These are phyloP conservation scores for Quercus glauca DNA, from an alignment of 306 rosid genomes.

Conservation along the genomic window DNA sequence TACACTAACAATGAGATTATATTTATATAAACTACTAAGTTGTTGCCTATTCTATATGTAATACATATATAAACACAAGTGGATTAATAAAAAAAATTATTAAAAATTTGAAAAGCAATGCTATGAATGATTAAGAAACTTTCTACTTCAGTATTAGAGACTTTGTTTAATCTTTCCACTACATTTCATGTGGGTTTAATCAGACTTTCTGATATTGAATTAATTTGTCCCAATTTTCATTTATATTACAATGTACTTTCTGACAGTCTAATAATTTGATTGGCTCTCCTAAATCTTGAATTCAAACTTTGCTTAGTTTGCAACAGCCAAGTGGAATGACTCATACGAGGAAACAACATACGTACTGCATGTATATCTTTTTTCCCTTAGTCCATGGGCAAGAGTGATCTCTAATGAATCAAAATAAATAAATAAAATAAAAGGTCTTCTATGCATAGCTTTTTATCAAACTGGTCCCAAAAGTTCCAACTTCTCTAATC, in stretches of 20 bases:
- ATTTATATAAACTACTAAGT: no score
- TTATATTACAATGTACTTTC: not conserved
- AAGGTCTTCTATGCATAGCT: not conserved
- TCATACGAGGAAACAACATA: slow-evolving; percentile 1
- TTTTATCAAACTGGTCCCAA: not conserved
- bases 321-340: not conserved
- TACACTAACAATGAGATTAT: no score
- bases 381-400: not conserved
- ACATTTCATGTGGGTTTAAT: not conserved
- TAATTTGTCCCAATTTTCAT: not conserved
- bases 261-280: not conserved
- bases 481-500: not conserved
- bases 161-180: not conserved
- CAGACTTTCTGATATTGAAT: not conserved
- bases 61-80: no score
- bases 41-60: no score
- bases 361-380: no score
- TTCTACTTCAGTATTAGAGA: no score
- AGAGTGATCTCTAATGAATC: not conserved
- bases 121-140: no score
- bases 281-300: not conserved
- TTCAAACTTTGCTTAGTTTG: not conserved
- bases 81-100: no score
- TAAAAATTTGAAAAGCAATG: no score
- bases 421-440: not conserved